Evolutionary conservation across 1,139 yeast species (phyloP).

Genomic region (Scheffersomyces segobiensis): DNA sequence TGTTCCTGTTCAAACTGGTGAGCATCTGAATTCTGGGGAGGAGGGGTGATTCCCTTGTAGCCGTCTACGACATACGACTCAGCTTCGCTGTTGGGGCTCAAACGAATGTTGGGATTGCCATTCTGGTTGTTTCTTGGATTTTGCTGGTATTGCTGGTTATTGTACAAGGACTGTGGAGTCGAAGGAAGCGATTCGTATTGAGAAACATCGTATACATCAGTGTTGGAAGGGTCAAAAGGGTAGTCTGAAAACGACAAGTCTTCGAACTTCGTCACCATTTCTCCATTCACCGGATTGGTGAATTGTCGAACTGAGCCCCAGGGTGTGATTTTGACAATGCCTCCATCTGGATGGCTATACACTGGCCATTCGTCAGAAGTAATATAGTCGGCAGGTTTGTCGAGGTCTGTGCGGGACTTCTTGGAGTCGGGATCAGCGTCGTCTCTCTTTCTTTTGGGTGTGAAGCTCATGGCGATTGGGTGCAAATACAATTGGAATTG

Average conservation of each 20-base stretch:
- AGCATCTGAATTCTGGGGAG: conserved; percentile 5
- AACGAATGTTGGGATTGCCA: conserved; percentile 12
- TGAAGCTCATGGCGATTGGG: conserved; percentile 13
- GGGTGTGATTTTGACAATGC: conserved; percentile 62
- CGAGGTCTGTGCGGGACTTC: conserved; percentile 21
- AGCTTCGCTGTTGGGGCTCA: conserved; percentile 43
- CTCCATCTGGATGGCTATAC: conserved; percentile 66
- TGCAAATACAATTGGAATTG: not conserved
- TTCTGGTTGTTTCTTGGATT: not conserved
- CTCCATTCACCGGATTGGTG: conserved; percentile 33
- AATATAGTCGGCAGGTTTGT: conserved; percentile 17
- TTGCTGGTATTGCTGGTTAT: conserved; percentile 9
- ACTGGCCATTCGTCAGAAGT: conserved; percentile 57
- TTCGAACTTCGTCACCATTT: conserved; percentile 42
- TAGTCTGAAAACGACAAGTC: conserved; percentile 43
- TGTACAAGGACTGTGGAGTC: conserved; percentile 39
- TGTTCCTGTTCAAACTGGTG: conserved; percentile 32
- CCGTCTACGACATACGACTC: conserved; percentile 45
- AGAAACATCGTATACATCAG: conserved; percentile 6
- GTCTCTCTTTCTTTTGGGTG: conserved; percentile 28
- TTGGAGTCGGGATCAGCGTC: conserved; percentile 21
- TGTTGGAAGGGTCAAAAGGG: conserved; percentile 22
- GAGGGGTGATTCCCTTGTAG: conserved; percentile 23
- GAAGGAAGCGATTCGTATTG: conserved; percentile 23
- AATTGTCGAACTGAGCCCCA: conserved; percentile 51